A percentile compares a stretch with the other conserved stretches of the same genome.
Conservation (phyloP, 768 basidiomycete genomes). For the Leccinum subgranulosum region DNA sequence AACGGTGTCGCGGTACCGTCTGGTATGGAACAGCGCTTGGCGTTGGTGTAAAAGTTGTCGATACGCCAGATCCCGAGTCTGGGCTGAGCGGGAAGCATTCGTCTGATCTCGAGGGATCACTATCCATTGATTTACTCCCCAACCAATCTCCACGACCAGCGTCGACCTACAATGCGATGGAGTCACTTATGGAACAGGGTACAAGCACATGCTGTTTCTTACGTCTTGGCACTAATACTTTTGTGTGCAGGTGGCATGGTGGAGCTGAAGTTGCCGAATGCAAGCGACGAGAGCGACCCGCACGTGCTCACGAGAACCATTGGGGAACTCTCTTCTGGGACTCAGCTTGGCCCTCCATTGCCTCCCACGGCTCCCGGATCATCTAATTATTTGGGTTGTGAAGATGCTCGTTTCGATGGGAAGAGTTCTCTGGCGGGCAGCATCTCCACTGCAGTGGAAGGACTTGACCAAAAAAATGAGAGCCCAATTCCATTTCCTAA, state of each 20-base stretch:
- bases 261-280: constrained; percentile 48
- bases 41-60: constrained; percentile 54
- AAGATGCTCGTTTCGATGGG: neutral
- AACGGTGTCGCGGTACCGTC: constrained; percentile 5
- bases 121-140: constrained; percentile 25
- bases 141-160: constrained; percentile 7
- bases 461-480: neutral
- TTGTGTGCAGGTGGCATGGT: constrained; percentile 48
- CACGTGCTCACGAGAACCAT: constrained; percentile 42
- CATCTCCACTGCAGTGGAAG: constrained; percentile 3
- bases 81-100: constrained; percentile 19
- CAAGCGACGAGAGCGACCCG: constrained; percentile 28
- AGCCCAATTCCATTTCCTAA: constrained; percentile 2
- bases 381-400: neutral
- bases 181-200: constrained; percentile 68
- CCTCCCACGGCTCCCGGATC: constrained; percentile 4
- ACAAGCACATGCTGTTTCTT: neutral
- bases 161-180: constrained; percentile 43
- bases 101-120: constrained; percentile 23
- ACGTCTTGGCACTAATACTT: neutral
- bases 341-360: constrained; percentile 28
- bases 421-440: constrained; percentile 2
- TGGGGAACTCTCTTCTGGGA: constrained; percentile 40
- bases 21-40: constrained; percentile 47
- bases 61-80: constrained; percentile 25